Evolutionary conservation across 768 basidiomycete genomes (phyloP), one percentile per base, ranked within the genome.

Genomic region (Tricholoma terreum): DNA sequence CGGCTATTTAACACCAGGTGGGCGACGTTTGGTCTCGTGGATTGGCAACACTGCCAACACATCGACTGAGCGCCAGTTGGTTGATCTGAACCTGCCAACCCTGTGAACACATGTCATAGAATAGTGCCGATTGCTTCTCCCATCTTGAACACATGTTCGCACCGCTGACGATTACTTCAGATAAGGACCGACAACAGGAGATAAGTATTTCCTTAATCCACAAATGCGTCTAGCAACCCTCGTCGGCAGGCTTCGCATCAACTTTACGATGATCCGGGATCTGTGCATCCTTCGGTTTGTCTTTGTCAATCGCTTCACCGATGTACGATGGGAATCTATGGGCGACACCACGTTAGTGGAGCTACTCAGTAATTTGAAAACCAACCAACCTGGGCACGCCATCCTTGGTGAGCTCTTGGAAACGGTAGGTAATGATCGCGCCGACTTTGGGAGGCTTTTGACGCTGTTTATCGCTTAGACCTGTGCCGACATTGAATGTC

Each of bases 401-500:
- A 61, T 82, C 79, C 58, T 71, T 76, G 1, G 83, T 84, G 15
- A 85, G 69, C 63, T 84, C 84, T 61, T 84, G 83, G 66, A 84
- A 85, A 31, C 82, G 75, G 68, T 85, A 85, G 0, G 73, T 73
- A 31, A 85, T 79, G 56, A 85, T 84, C 0, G 77, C 66, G 5
- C 83, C 83, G 31, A 83, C 65, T 60, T 79, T 78, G 3, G 83
- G 83, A n/a, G 84, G 83, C 35, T 75, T 74, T 56, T 72, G 72
- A 56, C 84, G 78, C 55, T 79, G 80, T 57, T 79, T 80, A 64
- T 84, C 82, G 14, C 71, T 77, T 38, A 85, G 67, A 1, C 84
- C 83, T 2, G 78, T 79, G 9, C 84, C 83, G 3, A 83, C 80
- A 54, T 76, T 82, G 71, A 85, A 85, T 2, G 69, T 76, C 83